Conservation (phyloP, 1,139 yeast genomes). For the Candida labiduridarum region DNA sequence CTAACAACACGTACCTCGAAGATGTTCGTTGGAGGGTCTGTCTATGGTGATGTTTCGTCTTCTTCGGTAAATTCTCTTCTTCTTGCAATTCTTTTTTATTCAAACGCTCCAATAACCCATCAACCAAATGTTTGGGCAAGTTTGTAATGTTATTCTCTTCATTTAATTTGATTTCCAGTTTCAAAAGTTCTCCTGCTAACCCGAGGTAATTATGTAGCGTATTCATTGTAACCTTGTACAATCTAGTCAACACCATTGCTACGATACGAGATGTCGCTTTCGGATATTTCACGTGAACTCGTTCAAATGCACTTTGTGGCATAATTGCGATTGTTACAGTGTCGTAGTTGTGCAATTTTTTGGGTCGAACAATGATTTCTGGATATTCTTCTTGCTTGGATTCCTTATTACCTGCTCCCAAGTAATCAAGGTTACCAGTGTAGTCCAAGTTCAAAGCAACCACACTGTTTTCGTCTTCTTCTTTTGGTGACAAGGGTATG, state of each 20-base stretch:
- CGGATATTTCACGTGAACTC: slow-evolving; percentile 77
- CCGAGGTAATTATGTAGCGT: slow-evolving; percentile 89
- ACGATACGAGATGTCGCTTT: slow-evolving; percentile 92
- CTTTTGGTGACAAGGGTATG: slow-evolving; percentile 10
- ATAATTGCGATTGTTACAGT: slow-evolving; percentile 78
- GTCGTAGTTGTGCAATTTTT: slow-evolving; percentile 8
- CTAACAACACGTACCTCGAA: slow-evolving; percentile 68
- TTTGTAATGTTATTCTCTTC: slow-evolving; percentile 31
- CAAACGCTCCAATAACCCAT: slow-evolving; percentile 55
- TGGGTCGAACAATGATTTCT: slow-evolving; percentile 16
- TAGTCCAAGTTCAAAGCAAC: slow-evolving; percentile 13
- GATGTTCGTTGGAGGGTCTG: slow-evolving; percentile 18
- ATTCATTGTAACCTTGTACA: slow-evolving; percentile 88
- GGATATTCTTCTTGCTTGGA: slow-evolving; percentile 11
- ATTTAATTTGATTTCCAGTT: slow-evolving; percentile 74
- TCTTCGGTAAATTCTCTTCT: slow-evolving; percentile 4
- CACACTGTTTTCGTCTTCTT: slow-evolving; percentile 8
- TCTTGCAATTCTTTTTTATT: slow-evolving; percentile 1
- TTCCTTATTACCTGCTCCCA: background rate
- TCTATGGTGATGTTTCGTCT: slow-evolving; percentile 9
- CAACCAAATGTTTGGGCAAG: slow-evolving; percentile 65
- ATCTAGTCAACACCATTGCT: slow-evolving; percentile 84
- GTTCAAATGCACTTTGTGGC: slow-evolving; percentile 79
- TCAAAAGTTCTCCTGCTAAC: slow-evolving; percentile 76
- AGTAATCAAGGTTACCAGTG: slow-evolving; percentile 3